These are phyloP conservation scores for Bruguiera parviflora DNA, from an alignment of 345 rosid genomes.

Conservation along the genomic window DNA sequence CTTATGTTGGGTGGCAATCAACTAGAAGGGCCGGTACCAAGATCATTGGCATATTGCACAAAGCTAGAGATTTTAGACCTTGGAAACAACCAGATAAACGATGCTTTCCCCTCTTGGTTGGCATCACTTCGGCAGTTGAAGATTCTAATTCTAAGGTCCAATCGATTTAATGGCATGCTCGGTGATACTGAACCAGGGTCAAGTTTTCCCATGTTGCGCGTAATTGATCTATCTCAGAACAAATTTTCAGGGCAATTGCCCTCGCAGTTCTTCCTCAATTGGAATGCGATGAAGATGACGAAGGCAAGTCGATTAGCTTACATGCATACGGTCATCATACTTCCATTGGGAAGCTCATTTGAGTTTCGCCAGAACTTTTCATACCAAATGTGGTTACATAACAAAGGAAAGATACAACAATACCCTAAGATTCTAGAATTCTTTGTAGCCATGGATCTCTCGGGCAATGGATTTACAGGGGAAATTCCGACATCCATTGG, in stretches of 20 bases:
- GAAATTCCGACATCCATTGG: not conserved
- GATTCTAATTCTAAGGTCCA: constrained; percentile 12
- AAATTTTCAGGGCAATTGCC: constrained; percentile 9
- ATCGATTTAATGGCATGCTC: constrained; percentile 1
- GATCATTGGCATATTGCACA: constrained; percentile 9
- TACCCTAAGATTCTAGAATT: not conserved
- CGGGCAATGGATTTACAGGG: not conserved
- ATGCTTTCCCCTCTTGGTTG: constrained; percentile 16
- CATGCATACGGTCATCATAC: not conserved
- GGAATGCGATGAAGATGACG: not conserved
- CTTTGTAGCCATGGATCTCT: constrained; percentile 3
- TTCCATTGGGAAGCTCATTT: too few species aligned
- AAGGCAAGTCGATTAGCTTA: not conserved
- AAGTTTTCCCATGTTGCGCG: not conserved
- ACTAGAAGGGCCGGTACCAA: constrained; percentile 14
- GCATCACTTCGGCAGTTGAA: constrained; percentile 1
- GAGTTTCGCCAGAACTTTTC: too few species aligned
- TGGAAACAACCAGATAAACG: constrained; percentile 8
- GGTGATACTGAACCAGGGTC: not conserved
- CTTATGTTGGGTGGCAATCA: not conserved
- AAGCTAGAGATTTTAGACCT: constrained; percentile 6
- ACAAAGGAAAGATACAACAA: not conserved
- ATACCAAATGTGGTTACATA: not conserved
- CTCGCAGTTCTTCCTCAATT: not conserved
- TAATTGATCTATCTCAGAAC: constrained; percentile 7